Evolutionary conservation across 2,329 filamentous ascomycete species (phyloP).

Genomic region (Orbilia quercus): DNA sequence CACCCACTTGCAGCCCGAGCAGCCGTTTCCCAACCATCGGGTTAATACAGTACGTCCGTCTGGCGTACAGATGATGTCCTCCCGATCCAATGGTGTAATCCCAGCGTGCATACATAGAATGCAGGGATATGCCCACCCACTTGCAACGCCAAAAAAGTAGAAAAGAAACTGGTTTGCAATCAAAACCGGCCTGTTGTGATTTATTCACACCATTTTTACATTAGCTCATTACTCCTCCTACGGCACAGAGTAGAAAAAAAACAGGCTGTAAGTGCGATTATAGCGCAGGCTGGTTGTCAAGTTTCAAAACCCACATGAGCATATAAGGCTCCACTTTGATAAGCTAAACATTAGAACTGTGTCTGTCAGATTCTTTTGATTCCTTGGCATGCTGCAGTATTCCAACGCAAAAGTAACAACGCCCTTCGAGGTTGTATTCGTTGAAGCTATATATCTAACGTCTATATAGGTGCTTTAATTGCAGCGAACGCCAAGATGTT

Average conservation of each 20-base stretch:
- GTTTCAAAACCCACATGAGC: conserved; percentile 53
- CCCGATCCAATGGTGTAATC: conserved; percentile 30
- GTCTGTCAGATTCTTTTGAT: background rate
- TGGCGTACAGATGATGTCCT: conserved; percentile 30
- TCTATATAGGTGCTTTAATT: background rate
- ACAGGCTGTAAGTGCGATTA: conserved; percentile 5
- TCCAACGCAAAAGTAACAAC: conserved; percentile 48
- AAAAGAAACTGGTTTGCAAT: conserved; percentile 20
- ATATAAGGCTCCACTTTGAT: conserved; percentile 49
- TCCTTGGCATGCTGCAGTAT: conserved; percentile 22
- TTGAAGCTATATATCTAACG: background rate
- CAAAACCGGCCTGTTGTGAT: background rate
- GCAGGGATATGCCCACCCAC: conserved; percentile 11
- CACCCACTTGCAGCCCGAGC: conserved; percentile 7
- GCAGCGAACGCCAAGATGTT: background rate
- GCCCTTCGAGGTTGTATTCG: background rate
- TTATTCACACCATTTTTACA: background rate
- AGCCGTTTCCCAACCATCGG: conserved; percentile 47
- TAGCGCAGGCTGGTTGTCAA: conserved; percentile 5
- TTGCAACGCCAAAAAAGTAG: conserved; percentile 12
- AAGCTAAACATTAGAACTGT: conserved; percentile 24
- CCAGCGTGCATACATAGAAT: conserved; percentile 5
- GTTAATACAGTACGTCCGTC: conserved; percentile 33
- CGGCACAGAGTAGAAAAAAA: conserved; percentile 26
- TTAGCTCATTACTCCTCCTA: background rate